These are phyloP conservation scores for Buddleja alternifolia DNA, from an alignment of 257 asterid genomes.

Conservation along the genomic window DNA sequence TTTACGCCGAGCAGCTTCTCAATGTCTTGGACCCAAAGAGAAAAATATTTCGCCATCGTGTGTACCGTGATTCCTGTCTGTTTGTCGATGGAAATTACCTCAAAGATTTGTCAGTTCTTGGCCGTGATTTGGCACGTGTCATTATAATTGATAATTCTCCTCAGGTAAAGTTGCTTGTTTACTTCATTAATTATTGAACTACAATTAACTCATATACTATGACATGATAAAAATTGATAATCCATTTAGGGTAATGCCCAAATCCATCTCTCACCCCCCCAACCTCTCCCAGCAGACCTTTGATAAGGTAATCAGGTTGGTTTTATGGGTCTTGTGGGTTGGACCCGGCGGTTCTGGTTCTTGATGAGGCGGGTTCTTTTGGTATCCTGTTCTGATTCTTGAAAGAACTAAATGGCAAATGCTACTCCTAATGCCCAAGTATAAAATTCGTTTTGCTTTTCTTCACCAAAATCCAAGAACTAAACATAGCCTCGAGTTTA, in stretches of 20 bases:
- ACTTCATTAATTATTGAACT: background rate
- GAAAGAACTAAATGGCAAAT: too few relatives aligned
- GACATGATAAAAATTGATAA: background rate
- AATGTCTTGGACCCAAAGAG: conserved; percentile 91
- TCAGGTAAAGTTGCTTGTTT: conserved; percentile 57
- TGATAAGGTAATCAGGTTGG: too few relatives aligned
- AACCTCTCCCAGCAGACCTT: too few relatives aligned
- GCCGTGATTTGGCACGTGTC: conserved; percentile 89
- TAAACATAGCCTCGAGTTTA: too few relatives aligned
- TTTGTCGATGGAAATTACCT: conserved; percentile 89
- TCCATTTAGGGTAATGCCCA: background rate
- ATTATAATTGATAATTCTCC: conserved; percentile 95
- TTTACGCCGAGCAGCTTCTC: conserved; percentile 88
- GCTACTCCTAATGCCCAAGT: too few relatives aligned
- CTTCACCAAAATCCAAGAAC: too few relatives aligned
- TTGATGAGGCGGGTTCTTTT: too few relatives aligned
- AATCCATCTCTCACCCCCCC: too few relatives aligned
- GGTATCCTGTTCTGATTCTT: too few relatives aligned
- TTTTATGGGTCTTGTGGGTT: too few relatives aligned
- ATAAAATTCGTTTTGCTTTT: too few relatives aligned
- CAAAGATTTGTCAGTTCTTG: conserved; percentile 94
- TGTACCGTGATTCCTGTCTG: conserved; percentile 93
- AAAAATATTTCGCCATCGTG: conserved; percentile 92
- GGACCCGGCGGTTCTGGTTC: too few relatives aligned
- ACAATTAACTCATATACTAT: background rate